Evolutionary conservation across 805 yeast species (phyloP).

Genomic region (Nematodospora valgi): DNA sequence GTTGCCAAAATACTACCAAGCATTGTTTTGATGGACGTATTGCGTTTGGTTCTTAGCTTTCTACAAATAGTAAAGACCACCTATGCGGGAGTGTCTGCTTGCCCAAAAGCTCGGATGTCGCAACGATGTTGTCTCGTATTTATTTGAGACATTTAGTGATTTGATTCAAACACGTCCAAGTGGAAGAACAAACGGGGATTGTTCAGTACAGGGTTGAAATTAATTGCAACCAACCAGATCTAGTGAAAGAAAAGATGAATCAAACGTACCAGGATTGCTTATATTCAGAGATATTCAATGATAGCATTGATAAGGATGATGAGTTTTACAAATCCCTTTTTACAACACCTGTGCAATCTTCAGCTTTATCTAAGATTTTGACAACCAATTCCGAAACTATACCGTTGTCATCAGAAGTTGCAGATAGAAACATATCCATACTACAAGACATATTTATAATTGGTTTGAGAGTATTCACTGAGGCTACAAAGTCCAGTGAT

Average conservation of each 20-base stretch:
- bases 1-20: too few relatives aligned
- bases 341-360: conserved; percentile 22
- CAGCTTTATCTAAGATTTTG: conserved; percentile 20
- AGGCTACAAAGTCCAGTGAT: conserved; percentile 18
- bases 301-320: conserved; percentile 13
- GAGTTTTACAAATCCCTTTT: conserved; percentile 20
- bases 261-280: conserved; percentile 12
- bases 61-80: too few relatives aligned
- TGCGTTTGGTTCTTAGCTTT: too few relatives aligned
- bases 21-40: too few relatives aligned
- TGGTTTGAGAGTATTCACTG: conserved; percentile 19
- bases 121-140: too few relatives aligned
- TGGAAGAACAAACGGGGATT: too few relatives aligned
- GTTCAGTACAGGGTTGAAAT: too few relatives aligned
- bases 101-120: too few relatives aligned
- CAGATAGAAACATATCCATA: conserved; percentile 2
- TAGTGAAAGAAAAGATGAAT: conserved; percentile 12
- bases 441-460: conserved; percentile 12
- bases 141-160: too few relatives aligned
- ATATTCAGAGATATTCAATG: conserved; percentile 22
- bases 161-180: too few relatives aligned
- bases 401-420: background rate
- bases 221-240: too few relatives aligned
- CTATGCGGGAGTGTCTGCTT: too few relatives aligned
- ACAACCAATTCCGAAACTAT: conserved; percentile 12